Base-by-base conservation (phyloP, 768 basidiomycete species). In the Suillus discolor region DNA sequence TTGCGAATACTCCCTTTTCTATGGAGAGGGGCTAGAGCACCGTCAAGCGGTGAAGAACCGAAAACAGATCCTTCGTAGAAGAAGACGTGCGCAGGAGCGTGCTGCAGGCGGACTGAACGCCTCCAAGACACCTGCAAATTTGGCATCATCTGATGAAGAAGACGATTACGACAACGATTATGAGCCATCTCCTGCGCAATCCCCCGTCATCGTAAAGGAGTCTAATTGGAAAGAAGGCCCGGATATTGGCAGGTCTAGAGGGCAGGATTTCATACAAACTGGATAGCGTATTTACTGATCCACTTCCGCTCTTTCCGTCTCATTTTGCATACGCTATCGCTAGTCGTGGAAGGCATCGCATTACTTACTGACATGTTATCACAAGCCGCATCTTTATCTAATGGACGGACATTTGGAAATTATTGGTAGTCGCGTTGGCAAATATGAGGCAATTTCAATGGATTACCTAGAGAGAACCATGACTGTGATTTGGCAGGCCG, bases 1-100 rank as follows among this genome's bases (percentile, higher is more conserved):
- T 71, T 99, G 97, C 81, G 97, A 99, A 79, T 96, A 95, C 75
- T 83, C 88, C 65, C 73, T 99, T 64, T 96, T 97, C 76, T 99
- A 91, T 74, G 94, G 94, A n/a, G 90, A 91, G 61, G 91, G 91
- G 47, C 65, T 78, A 62, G 84, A 82, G 63, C 89, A 91, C 75
- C 82, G 85, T 68, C 80, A 83, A 54, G 90, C 89, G 51, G 79
- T 94, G 66, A 80, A 87, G 76, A 88, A 83, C 69, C 79, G 94
- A 67, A 93, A 93, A 81, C 90, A 89, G 83, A 89, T 96, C 57
- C 80, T 96, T 69, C 83, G 81, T 71, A 79, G 91, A 62, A 79
- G 92, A 62, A 79, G 89, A 70, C 81, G 90, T 68, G 92, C 92
- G 38, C 84, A 87, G 75, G 92, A 92, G 78, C 79, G 90, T 20